Percentiles rank a stretch among this genome's conserved stretches.
Conservation (phyloP, 352 stramenopile genomes). For the Achlya hypogyna region DNA sequence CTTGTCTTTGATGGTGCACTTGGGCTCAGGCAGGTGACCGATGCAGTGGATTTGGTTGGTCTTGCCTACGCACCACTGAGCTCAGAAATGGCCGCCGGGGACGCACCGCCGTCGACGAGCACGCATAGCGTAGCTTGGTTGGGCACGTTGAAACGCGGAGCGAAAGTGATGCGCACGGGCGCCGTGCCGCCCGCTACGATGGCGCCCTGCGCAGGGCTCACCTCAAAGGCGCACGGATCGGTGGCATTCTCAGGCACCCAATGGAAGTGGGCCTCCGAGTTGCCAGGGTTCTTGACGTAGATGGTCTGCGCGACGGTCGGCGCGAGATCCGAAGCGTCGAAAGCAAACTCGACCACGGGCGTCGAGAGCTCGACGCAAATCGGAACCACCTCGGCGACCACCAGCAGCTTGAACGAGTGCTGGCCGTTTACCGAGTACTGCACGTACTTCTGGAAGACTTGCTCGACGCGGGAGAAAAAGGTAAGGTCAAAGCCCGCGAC, state of each 20-base stretch:
- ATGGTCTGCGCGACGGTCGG: conserved; percentile 49
- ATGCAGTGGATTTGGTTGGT: conserved; percentile 37
- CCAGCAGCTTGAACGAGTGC: conserved; percentile 72
- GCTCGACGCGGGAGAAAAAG: conserved; percentile 62
- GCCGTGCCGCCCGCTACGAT: conserved; percentile 28
- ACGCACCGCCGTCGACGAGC: conserved; percentile 7
- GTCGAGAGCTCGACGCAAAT: conserved; percentile 71
- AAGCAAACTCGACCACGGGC: conserved; percentile 60
- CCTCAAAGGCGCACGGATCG: conserved; percentile 29
- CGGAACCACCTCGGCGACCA: conserved; percentile 83
- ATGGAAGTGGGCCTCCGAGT: conserved; percentile 75
- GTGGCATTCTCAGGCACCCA: conserved; percentile 37
- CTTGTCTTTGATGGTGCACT: conserved; percentile 53
- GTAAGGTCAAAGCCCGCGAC: conserved; percentile 87
- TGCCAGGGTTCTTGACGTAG: conserved; percentile 83
- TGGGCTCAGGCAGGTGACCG: conserved; percentile 41
- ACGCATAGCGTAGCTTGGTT: conserved; percentile 20
- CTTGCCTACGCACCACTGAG: conserved; percentile 24
- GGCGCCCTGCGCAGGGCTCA: conserved; percentile 32
- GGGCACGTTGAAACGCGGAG: conserved; percentile 23
- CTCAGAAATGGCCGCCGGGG: background rate
- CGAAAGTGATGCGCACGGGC: conserved; percentile 30
- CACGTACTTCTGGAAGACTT: conserved; percentile 80
- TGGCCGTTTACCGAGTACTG: conserved; percentile 80
- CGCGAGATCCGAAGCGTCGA: conserved; percentile 47